Conservation (phyloP, 768 basidiomycete species). For the Russula griseocarnosa region DNA sequence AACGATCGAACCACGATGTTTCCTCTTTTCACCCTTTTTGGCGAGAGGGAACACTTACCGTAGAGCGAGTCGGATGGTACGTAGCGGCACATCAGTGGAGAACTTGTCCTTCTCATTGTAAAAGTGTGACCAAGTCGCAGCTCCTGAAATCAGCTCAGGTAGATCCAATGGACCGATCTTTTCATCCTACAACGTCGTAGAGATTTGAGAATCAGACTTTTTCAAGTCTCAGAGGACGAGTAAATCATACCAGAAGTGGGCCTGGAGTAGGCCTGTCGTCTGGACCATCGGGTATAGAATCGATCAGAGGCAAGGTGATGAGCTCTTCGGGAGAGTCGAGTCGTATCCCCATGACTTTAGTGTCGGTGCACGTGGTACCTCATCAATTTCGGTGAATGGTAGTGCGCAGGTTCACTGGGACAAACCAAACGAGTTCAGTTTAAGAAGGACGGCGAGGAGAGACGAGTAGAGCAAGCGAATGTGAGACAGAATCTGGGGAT, state of each 20-base stretch:
- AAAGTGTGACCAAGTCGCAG: slow-evolving; percentile 60
- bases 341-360: slow-evolving; percentile 39
- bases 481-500: no score
- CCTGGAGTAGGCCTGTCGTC: slow-evolving; percentile 40
- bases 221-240: not conserved
- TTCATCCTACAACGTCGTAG: slow-evolving; percentile 32
- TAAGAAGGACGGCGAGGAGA: no score
- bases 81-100: slow-evolving; percentile 52
- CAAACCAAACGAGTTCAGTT: not conserved
- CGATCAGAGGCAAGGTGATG: slow-evolving; percentile 39
- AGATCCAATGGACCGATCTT: slow-evolving; percentile 37
- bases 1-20: not conserved
- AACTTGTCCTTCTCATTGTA: slow-evolving; percentile 65
- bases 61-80: slow-evolving; percentile 69
- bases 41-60: slow-evolving; percentile 44
- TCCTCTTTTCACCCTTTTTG: not conserved
- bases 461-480: no score
- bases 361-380: no score
- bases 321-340: slow-evolving; percentile 43
- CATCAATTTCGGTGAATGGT: no score
- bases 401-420: not conserved
- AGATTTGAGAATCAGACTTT: no score
- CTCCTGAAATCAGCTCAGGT: slow-evolving; percentile 62
- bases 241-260: slow-evolving; percentile 35
- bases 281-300: slow-evolving; percentile 41